phyloP scores from a whole-genome alignment of 2,329 filamentous ascomycete genomes.

The Cladosporium phlei region DNA sequence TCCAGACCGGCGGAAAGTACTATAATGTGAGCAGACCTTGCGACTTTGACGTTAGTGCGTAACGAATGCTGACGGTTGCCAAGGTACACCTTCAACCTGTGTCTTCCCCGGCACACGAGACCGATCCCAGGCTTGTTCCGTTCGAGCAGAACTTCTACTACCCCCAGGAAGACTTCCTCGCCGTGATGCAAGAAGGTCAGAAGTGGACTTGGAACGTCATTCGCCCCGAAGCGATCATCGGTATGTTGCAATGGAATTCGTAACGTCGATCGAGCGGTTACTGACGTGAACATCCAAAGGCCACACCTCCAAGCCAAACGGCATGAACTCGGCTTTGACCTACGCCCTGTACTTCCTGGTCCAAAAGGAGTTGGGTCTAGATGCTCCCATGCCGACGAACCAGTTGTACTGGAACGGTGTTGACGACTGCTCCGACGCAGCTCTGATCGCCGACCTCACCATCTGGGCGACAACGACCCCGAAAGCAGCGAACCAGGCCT shows the following conservation, averaged over 20 bases:
- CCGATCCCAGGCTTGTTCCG: slow-evolving; percentile 7
- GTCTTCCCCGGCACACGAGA: slow-evolving; percentile 14
- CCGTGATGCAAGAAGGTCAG: slow-evolving; percentile 23
- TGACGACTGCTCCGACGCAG: slow-evolving; percentile 33
- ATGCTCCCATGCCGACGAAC: slow-evolving; percentile 34
- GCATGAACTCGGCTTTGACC: slow-evolving; percentile 39
- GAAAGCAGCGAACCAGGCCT: slow-evolving; percentile 34
- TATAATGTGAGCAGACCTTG: slow-evolving; percentile 9
- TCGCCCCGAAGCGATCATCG: slow-evolving; percentile 21
- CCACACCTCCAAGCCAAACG: slow-evolving; percentile 26
- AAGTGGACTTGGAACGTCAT: slow-evolving; percentile 29
- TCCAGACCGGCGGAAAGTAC: slow-evolving; percentile 18
- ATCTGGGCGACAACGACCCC: slow-evolving; percentile 34
- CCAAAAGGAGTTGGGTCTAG: slow-evolving; percentile 31
- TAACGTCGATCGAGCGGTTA: background rate
- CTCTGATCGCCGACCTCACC: slow-evolving; percentile 34
- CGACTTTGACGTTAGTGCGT: too few relatives aligned
- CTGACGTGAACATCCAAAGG: slow-evolving; percentile 16
- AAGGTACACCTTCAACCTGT: slow-evolving; percentile 14
- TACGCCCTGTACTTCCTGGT: slow-evolving; percentile 40
- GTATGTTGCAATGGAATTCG: background rate
- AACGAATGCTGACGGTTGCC: too few relatives aligned
- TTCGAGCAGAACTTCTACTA: slow-evolving; percentile 18
- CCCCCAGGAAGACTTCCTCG: slow-evolving; percentile 18
- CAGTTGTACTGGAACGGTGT: slow-evolving; percentile 32